These are phyloP conservation scores for Phytophthora europaea DNA, from an alignment of 352 stramenopile species.

Conservation along the genomic window DNA sequence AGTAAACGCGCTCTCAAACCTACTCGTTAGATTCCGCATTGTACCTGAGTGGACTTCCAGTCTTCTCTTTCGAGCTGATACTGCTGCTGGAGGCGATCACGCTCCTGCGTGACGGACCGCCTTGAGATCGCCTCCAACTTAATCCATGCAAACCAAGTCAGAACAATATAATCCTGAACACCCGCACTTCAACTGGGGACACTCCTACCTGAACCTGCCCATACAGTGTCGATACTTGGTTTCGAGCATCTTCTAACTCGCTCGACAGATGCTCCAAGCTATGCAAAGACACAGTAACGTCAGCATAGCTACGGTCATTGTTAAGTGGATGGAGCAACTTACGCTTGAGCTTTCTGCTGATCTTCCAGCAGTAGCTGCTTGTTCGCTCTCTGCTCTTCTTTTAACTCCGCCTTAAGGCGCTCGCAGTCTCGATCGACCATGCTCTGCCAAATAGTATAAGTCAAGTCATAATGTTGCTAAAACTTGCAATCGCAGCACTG, in stretches of 20 bases:
- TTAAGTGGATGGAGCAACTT: slow-evolving; percentile 7
- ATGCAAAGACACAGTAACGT: slow-evolving; percentile 1
- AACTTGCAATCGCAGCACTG: background rate
- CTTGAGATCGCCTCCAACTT: slow-evolving; percentile 64
- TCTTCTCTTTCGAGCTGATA: slow-evolving; percentile 49
- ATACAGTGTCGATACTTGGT: slow-evolving; percentile 52
- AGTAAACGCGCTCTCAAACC: background rate
- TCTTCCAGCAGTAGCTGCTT: slow-evolving; percentile 42
- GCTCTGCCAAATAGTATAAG: slow-evolving; percentile 26
- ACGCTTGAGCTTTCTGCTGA: slow-evolving; percentile 51
- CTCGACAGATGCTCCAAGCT: slow-evolving; percentile 45
- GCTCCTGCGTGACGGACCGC: slow-evolving; percentile 55
- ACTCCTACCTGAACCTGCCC: slow-evolving; percentile 55
- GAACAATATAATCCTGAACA: too few species aligned
- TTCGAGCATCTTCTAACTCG: slow-evolving; percentile 49
- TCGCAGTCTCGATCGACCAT: slow-evolving; percentile 41
- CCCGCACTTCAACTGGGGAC: too few species aligned
- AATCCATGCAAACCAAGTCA: background rate
- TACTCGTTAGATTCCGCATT: background rate
- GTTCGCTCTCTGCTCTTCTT: slow-evolving; percentile 43
- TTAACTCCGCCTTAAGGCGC: slow-evolving; percentile 46
- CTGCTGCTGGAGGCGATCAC: slow-evolving; percentile 52
- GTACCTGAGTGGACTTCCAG: slow-evolving; percentile 56
- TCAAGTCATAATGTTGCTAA: background rate
- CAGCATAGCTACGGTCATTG: background rate